Evolutionary conservation across 768 basidiomycete genomes (phyloP), one percentile per base, ranked within the genome.

Genomic region (Kwoniella bestiolae): DNA sequence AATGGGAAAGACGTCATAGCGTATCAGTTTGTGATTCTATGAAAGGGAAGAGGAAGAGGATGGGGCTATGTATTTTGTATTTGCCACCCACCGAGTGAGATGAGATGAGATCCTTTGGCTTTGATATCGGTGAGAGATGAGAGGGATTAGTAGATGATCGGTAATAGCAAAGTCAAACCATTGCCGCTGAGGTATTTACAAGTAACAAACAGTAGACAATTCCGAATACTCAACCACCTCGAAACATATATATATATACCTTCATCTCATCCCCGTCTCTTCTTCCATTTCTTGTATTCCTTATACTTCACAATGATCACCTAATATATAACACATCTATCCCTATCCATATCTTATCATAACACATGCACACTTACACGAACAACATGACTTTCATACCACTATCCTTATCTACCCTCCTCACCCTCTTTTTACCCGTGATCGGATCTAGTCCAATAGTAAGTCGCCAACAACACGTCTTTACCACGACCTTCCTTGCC

Each of bases 341-440:
- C 38, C 12, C 18, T 41, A 41, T 41, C 38, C 18, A n/a, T 41
- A 41, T 25, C 46, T n/a, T 47, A 47, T 26, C 50, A 25, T 51
- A 51, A 7, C 26, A 51, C 26, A 51, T 3, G 14, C 23, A 21
- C 50, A 51, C 18, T 23, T 9, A 49, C 46, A 49, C 25, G 16
- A 21, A 21, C 50, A 51, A 51, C 26, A 51, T 51, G 50, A 51
- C 26, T 51, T 29, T 51, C 50, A 21, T 47, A 47, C 23, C n/a
- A 7, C 5, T 47, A 8, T 16, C n/a, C 14, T 16, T 11, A 51
- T 14, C 12, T 14, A 26, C 11, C 21, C 14, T 21, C 21, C 3
- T 51, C 8, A 51, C 50, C 50, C 50, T 51, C 50, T 25, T 51
- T 31, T 51, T 51, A 31, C 50, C 50, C 50, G 50, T 51, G 50